phyloP scores from a whole-genome alignment of 2,329 filamentous ascomycete genomes.

The Niveomyces coronatus region DNA sequence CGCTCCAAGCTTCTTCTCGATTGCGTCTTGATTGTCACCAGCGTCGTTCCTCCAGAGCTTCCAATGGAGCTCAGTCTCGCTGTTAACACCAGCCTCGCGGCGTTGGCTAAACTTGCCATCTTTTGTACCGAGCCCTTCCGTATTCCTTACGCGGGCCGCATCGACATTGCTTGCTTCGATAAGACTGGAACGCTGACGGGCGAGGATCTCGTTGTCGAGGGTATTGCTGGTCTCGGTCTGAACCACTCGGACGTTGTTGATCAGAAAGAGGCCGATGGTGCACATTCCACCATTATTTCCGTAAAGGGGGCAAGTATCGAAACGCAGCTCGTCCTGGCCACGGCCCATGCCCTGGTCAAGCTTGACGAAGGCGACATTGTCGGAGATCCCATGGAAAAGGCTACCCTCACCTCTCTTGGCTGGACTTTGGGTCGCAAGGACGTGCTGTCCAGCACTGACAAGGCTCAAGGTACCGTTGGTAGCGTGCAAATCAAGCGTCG shows the following conservation, averaged over 20 bases:
- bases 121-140: constrained; percentile 99
- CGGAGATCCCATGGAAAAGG: constrained; percentile 98
- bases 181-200: constrained; percentile 96
- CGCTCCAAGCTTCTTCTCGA: constrained; percentile 94
- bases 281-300: constrained; percentile 67
- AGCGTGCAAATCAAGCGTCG: constrained; percentile 89
- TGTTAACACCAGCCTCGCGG: constrained; percentile 93
- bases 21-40: constrained; percentile 94
- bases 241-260: constrained; percentile 55
- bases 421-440: constrained; percentile 92
- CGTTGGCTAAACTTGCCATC: constrained; percentile 88
- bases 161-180: constrained; percentile 96
- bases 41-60: constrained; percentile 93
- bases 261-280: constrained; percentile 63
- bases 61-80: constrained; percentile 97
- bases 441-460: constrained; percentile 53
- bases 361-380: constrained; percentile 95
- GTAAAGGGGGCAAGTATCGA: constrained; percentile 63
- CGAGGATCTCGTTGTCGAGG: constrained; percentile 93
- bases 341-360: constrained; percentile 90
- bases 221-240: constrained; percentile 80
- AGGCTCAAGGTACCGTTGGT: constrained; percentile 37
- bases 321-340: constrained; percentile 87
- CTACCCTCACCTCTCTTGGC: constrained; percentile 77
- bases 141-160: constrained; percentile 89